These are phyloP conservation scores for Nemania bipapillata DNA, from an alignment of 2,329 filamentous ascomycete genomes.

Conservation along the genomic window DNA sequence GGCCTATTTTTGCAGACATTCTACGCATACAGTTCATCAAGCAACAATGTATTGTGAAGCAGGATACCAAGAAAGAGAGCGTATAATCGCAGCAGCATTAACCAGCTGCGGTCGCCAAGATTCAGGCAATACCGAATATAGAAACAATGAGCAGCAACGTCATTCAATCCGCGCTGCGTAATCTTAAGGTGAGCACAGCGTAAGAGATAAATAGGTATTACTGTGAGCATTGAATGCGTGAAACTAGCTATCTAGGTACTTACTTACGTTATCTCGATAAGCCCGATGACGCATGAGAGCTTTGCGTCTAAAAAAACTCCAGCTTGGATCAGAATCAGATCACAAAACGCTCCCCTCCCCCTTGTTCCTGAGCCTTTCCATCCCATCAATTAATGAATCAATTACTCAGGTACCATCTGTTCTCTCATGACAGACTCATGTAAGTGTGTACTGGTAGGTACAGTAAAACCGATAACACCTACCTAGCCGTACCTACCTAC, in stretches of 20 bases:
- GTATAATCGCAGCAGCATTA: conserved; percentile 4
- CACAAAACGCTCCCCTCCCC: too few species aligned
- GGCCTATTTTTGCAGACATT: neutral
- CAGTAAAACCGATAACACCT: neutral
- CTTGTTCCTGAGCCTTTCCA: neutral
- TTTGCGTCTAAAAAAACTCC: neutral
- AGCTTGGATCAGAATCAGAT: too few species aligned
- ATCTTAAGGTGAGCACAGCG: neutral
- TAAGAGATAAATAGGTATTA: conserved; percentile 8
- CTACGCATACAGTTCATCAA: conserved; percentile 3
- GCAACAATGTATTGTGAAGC: neutral
- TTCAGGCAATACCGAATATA: conserved; percentile 21
- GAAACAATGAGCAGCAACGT: conserved; percentile 6
- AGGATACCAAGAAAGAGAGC: neutral
- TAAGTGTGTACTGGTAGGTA: neutral
- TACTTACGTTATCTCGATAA: neutral
- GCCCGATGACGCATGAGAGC: neutral
- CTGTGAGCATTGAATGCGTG: conserved; percentile 16
- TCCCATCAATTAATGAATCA: neutral
- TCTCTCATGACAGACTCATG: neutral
- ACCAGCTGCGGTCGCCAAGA: neutral
- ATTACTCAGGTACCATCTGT: neutral
- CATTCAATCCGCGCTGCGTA: conserved; percentile 4
- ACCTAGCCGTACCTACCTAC: neutral
- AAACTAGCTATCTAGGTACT: neutral